Percentiles rank a stretch among this genome's conserved stretches.
Conservation (phyloP, 139 green algal genomes). For the Trebouxia sp. region DNA sequence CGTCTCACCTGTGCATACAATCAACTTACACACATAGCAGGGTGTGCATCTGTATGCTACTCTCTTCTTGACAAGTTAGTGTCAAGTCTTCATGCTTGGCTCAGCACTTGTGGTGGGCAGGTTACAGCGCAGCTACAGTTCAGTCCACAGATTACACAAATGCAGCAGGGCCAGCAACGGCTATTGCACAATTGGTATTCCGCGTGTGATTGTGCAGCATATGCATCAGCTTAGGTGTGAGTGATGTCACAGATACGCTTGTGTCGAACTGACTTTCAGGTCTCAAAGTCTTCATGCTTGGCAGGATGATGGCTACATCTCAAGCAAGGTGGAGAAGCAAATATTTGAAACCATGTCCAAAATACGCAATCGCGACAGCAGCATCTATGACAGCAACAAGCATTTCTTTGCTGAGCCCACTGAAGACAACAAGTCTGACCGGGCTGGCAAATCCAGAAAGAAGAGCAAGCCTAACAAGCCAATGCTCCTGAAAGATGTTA, state of each 20-base stretch:
- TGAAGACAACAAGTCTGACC: neutral
- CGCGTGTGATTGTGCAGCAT: no score
- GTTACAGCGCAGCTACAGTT: no score
- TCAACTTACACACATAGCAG: no score
- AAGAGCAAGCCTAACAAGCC: slow-evolving; percentile 51
- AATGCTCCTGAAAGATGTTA: slow-evolving; percentile 80
- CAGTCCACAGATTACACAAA: no score
- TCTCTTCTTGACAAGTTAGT: no score
- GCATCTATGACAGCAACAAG: slow-evolving; percentile 70
- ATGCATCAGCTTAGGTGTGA: no score
- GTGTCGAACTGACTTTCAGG: neutral
- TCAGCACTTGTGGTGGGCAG: neutral
- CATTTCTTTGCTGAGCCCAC: slow-evolving; percentile 65
- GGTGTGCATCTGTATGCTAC: no score
- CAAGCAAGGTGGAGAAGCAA: slow-evolving; percentile 25
- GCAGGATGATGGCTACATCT: slow-evolving; percentile 27
- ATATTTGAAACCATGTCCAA: slow-evolving; percentile 76
- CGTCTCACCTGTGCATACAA: no score
- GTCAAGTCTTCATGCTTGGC: neutral
- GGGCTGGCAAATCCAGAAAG: neutral
- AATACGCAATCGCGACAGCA: slow-evolving; percentile 69
- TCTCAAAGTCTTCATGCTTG: neutral
- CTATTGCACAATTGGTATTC: no score
- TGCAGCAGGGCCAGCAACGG: no score
- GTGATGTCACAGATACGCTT: no score